Base-by-base conservation (phyloP, 2,329 filamentous ascomycete species). In the Teratosphaeria epicoccoides region DNA sequence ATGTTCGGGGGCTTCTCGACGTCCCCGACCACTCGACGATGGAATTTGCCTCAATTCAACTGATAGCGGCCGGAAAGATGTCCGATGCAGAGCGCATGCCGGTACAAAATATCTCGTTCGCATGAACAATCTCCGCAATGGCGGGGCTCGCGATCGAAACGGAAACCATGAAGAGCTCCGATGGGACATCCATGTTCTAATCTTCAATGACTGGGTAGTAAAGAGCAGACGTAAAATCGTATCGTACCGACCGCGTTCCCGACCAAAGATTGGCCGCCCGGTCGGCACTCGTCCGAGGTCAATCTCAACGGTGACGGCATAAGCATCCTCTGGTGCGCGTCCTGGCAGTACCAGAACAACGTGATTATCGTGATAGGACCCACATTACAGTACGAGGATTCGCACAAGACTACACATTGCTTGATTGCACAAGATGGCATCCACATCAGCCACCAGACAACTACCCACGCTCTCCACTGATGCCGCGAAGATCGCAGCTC, bases 401-500 rank as follows among this genome's bases (percentile, higher is more conserved):
- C n/a, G n/a, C n/a, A n/a, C n/a, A n/a, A n/a, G n/a, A n/a, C n/a
- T n/a, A n/a, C n/a, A n/a, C n/a, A n/a, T n/a, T n/a, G n/a, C n/a
- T n/a, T n/a, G n/a, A n/a, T n/a, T n/a, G n/a, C n/a, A n/a, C 14
- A 40, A 5, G 20, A 40, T 40, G 33, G 33, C 33, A 2, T 40
- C 33, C 17, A 40, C 33, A 7, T 40, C 61, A 59, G 63, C 66
- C 26, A 67, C 66, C 14, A 58, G 62, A 52, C 56, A 58, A 29
- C 59, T 69, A 24, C 66, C 65, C 24, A 61, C 59, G 23, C 64
- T 69, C 49, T 62, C 63, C 12, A 61, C 66, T 43, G 65, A 66
- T 52, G 66, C 66, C 43, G 66, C 66, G 4, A 61, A 65, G 47
- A 49, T 68, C 23, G 66, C 66, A 11, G 59, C 65, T 1, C 61